Evolutionary conservation across 2,329 filamentous ascomycete species (phyloP), one percentile per base, ranked within the genome.

Genomic region (Ascochyta viciae-villosae): DNA sequence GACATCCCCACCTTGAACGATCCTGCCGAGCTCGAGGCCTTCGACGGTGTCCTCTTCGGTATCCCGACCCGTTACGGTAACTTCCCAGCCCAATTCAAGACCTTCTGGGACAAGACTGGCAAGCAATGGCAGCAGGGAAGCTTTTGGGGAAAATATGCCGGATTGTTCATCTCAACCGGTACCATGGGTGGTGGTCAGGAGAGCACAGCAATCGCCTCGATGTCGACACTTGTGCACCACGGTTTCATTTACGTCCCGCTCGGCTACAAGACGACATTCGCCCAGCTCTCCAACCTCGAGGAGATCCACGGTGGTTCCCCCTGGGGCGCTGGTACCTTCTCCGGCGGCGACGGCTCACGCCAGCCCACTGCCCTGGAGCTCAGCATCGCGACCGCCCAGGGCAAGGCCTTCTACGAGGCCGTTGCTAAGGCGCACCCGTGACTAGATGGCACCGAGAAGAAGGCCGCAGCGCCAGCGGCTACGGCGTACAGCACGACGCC

Each of bases 221-320:
- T 98, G 86, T 92, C 88, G 72, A 98, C 94, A 16, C 82, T 98
- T 50, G 78, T 88, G 58, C 95, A 98, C 81, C 95, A 98, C 82
- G 95, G 95, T 72, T 89, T 98, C 81, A 89, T 95, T 83, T 98
- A 89, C 77, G 92, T 98, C n/a, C 95, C 95, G 44, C 84, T 98
- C 50, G 95, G 95, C 52, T 98, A 96, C 83, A 89, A 90, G 80
- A 90, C 88, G 70, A 80, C 87, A 45, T 97, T 96, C 74, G 65
- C 74, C 57, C 79, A 87, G 62, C 79, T 96, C 63, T 75, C 87
- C 63, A 88, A 93, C 79, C 77, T 96, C 33, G 74, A 74, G 27
- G 92, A 97, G 82, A 83, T 95, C 61, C 91, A 90, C 75, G 95
- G 95, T 72, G 95, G 95, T 60, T 87, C 85, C 58, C 84, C 95